Base-by-base conservation (phyloP, 1,284 basidiomycete species). In the Cryptococcus wingfieldii region DNA sequence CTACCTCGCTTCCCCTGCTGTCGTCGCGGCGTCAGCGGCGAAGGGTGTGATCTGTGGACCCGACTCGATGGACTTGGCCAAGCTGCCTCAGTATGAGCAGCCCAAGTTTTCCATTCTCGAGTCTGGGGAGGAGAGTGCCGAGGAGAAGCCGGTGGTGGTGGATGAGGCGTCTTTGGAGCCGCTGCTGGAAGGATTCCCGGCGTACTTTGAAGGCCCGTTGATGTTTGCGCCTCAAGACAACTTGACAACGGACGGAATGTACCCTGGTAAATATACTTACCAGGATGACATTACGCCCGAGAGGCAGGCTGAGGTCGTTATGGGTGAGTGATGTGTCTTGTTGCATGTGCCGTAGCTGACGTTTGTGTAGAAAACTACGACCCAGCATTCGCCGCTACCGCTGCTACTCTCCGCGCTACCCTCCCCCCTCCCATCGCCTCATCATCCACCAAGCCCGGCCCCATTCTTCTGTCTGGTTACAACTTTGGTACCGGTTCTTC, bases 201-300 rank as follows among this genome's bases (percentile, higher is more conserved):
- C 83, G 8, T 77, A 80, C 37, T 98, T 99, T 77, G 76, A 83
- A 1, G 96, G 96, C 0, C 85, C 87, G 0, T 78, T 98, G 8
- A 80, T 98, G 48, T 99, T 98, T 70, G 85, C 87, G 0, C 95
- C 96, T 0, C 93, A 98, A 71, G 95, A 98, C 77, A 99, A 99
- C 75, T 78, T 99, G 56, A 98, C 95, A 75, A 99, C 95, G 1
- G 95, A 99, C 71, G 96, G 90, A 5, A 92, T 99, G 72, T 99
- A 99, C 79, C 96, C 95, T 0, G 96, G 95, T 38, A 99, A 98
- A 77, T 99, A 99, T 78, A 99, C 96, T 0, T 98, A 99, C 78
- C 93, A 97, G 77, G 95, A 99, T 75, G 96, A 98, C 72, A 97
- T 99, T 70, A 98, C 95, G 0, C 90, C 94, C 38, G 86, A 87